Conservation (phyloP, 2,329 filamentous ascomycete species). For the Botrytis hyacinthi region DNA sequence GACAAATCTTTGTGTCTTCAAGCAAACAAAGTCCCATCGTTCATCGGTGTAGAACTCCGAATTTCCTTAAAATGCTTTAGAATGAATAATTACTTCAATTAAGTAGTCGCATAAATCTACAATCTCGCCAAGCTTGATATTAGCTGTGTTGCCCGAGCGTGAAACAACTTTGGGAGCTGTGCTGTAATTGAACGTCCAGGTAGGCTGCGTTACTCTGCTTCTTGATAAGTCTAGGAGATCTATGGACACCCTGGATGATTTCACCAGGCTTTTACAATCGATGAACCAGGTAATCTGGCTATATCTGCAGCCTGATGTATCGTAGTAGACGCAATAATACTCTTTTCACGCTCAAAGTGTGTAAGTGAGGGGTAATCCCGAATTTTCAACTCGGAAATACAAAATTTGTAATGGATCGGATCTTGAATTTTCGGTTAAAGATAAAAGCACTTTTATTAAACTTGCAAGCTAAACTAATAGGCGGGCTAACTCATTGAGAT, state of each 20-base stretch:
- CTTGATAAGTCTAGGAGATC: not conserved
- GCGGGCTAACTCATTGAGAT: not conserved
- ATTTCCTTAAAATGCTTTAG: not conserved
- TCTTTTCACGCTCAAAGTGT: too few relatives aligned
- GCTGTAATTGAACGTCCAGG: too few relatives aligned
- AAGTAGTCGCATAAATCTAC: not conserved
- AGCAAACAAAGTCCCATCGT: not conserved
- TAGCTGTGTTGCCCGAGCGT: too few relatives aligned
- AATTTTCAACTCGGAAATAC: too few relatives aligned
- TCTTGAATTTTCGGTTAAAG: not conserved
- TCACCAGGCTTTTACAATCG: not conserved
- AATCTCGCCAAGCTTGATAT: too few relatives aligned
- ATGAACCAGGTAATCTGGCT: not conserved
- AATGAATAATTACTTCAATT: not conserved
- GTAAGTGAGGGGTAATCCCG: too few relatives aligned
- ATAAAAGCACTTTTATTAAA: not conserved
- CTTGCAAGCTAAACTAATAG: not conserved
- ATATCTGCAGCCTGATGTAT: too few relatives aligned
- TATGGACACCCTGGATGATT: not conserved
- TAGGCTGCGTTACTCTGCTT: not conserved
- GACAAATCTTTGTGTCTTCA: not conserved
- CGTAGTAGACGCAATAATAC: too few relatives aligned
- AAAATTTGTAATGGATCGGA: too few relatives aligned
- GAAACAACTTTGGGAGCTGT: too few relatives aligned
- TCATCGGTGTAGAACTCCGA: not conserved